A percentile compares a stretch with the other conserved stretches of the same genome.
Evolutionary conservation across 2,329 filamentous ascomycete genomes (phyloP).

Genomic region (Colletotrichum sidae): DNA sequence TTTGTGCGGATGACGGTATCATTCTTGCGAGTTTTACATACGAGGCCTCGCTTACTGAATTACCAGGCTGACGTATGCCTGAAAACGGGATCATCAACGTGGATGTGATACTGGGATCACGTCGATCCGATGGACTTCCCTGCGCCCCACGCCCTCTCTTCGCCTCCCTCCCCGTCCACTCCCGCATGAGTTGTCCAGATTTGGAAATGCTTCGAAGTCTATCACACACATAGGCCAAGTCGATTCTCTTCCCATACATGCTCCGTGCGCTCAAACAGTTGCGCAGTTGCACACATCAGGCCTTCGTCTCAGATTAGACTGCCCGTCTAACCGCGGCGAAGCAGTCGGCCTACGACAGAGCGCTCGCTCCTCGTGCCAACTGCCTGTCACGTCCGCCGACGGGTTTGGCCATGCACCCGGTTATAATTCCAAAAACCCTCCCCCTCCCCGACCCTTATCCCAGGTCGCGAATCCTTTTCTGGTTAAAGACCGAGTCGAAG

Average conservation of each 20-base stretch:
- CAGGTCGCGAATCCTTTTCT: neutral
- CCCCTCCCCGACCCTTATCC: conserved; percentile 7
- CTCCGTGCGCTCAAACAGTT: conserved; percentile 38
- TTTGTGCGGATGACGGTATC: conserved; percentile 12
- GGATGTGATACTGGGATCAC: conserved; percentile 32
- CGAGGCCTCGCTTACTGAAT: neutral
- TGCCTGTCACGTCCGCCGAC: conserved; percentile 26
- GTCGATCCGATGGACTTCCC: conserved; percentile 23
- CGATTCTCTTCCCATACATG: conserved; percentile 19
- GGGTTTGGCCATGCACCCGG: neutral
- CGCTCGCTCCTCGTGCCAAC: conserved; percentile 31
- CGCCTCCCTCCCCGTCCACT: neutral
- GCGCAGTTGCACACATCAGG: conserved; percentile 35
- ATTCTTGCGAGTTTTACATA: conserved; percentile 2
- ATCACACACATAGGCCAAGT: conserved; percentile 1
- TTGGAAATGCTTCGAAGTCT: conserved; percentile 26
- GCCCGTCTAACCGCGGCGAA: conserved; percentile 32
- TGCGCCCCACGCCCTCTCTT: conserved; percentile 8
- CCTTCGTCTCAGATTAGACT: conserved; percentile 36
- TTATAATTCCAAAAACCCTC: conserved; percentile 28
- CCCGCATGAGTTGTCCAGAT: conserved; percentile 34
- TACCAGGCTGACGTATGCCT: conserved; percentile 15
- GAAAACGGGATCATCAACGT: neutral
- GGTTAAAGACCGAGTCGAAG: conserved; percentile 1
- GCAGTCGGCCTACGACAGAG: conserved; percentile 27